Conservation (phyloP, 148 eudicot species). For the Talinum fruticosum region DNA sequence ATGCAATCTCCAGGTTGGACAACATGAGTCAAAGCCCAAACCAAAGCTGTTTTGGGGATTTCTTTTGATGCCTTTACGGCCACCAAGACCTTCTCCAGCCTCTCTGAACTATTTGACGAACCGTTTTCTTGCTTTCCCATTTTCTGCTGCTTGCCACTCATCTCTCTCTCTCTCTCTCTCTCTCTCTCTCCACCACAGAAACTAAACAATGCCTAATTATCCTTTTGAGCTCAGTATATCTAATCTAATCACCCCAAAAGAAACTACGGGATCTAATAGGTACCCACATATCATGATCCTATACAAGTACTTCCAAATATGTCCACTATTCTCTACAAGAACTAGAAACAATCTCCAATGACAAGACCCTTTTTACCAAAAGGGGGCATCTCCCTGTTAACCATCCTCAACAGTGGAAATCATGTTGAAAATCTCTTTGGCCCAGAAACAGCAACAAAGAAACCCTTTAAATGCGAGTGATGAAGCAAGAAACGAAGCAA, state of each 20-base stretch:
- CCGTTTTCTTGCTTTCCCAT: conserved; percentile 45
- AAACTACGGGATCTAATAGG: conserved; percentile 7
- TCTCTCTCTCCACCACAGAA: neutral
- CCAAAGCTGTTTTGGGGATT: conserved; percentile 72
- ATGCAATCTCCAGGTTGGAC: conserved; percentile 97
- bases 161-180: conserved; percentile 3
- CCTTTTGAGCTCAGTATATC: neutral
- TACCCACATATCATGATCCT: conserved; percentile 17
- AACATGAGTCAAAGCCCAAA: conserved; percentile 98
- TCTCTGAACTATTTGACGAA: conserved; percentile 23
- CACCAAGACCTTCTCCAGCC: conserved; percentile 74
- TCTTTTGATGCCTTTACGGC: conserved; percentile 94
- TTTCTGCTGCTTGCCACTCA: conserved; percentile 30
- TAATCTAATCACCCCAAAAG: conserved; percentile 12
- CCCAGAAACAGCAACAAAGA: neutral
- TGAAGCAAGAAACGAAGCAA: neutral
- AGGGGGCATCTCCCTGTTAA: neutral
- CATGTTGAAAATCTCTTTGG: neutral
- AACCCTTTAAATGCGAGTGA: neutral
- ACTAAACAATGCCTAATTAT: conserved; percentile 1
- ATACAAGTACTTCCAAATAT: conserved; percentile 20
- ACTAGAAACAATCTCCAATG: neutral
- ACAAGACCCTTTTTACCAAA: neutral
- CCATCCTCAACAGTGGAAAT: neutral
- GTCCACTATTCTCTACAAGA: conserved; percentile 16